These are phyloP conservation scores for Ascochyta clinopodiicola DNA, from an alignment of 2,329 filamentous ascomycete genomes.

Conservation along the genomic window DNA sequence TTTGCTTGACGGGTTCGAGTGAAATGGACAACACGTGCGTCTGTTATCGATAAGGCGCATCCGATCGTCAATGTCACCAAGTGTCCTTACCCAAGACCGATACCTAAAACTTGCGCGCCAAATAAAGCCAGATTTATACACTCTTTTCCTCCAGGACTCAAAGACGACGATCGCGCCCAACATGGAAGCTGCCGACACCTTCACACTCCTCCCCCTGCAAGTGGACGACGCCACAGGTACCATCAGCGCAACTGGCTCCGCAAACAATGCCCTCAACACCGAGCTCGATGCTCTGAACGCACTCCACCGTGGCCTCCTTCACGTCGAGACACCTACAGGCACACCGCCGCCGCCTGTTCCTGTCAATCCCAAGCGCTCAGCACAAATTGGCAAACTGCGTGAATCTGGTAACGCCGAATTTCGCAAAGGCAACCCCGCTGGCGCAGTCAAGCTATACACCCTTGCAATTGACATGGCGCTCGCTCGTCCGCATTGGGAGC, in stretches of 20 bases:
- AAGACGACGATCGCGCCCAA: background rate
- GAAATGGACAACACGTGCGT: constrained; percentile 1
- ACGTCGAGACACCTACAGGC: constrained; percentile 65
- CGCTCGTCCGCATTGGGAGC: constrained; percentile 85
- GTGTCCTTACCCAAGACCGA: constrained; percentile 16
- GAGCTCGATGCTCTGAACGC: constrained; percentile 75
- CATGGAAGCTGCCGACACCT: constrained; percentile 64
- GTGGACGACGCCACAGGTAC: constrained; percentile 84
- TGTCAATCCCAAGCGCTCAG: constrained; percentile 89
- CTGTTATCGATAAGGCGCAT: constrained; percentile 12
- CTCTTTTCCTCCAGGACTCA: background rate
- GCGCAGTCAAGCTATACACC: constrained; percentile 81
- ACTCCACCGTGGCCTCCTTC: constrained; percentile 77
- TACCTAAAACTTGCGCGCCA: background rate
- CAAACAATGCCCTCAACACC: constrained; percentile 44
- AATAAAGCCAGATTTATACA: background rate
- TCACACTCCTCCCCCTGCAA: constrained; percentile 80
- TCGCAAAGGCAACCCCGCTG: constrained; percentile 75
- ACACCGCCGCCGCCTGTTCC: constrained; percentile 87
- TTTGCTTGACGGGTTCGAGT: background rate
- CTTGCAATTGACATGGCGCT: constrained; percentile 92
- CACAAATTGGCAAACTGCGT: constrained; percentile 87
- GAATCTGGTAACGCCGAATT: constrained; percentile 84
- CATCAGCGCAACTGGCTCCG: constrained; percentile 60
- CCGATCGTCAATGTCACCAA: constrained; percentile 13